Conservation (phyloP, 441 rosid genomes). For the Pelargonium myrrhifolium region DNA sequence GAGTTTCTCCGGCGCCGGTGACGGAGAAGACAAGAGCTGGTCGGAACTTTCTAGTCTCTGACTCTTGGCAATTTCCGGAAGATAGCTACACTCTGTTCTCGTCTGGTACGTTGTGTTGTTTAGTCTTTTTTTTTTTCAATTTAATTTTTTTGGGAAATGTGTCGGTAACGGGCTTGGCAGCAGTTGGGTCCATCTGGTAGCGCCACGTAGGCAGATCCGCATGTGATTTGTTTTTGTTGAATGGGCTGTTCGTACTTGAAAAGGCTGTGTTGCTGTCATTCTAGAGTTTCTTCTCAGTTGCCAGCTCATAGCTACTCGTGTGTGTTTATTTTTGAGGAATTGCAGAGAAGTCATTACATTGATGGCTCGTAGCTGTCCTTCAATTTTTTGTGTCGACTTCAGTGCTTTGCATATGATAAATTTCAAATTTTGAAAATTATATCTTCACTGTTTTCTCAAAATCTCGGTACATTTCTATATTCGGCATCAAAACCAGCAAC, state of each 20-base stretch:
- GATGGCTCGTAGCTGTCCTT: not conserved
- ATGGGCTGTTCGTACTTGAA: not conserved
- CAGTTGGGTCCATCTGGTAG: not conserved
- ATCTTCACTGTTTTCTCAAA: too few relatives aligned
- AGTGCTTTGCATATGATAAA: too few relatives aligned
- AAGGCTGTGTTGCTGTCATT: not conserved
- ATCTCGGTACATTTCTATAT: too few relatives aligned
- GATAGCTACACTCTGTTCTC: not conserved
- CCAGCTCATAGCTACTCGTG: not conserved
- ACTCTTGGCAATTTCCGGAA: not conserved
- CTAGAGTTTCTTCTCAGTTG: not conserved
- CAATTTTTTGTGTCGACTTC: too few relatives aligned
- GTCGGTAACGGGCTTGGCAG: not conserved
- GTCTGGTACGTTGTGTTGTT: slow-evolving; percentile 1
- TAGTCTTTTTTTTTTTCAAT: too few relatives aligned
- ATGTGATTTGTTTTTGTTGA: not conserved
- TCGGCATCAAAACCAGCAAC: too few relatives aligned
- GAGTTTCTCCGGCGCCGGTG: slow-evolving; percentile 2
- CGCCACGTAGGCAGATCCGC: not conserved
- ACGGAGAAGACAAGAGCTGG: slow-evolving; percentile 6
- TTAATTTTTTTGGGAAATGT: not conserved
- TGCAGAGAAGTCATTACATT: not conserved
- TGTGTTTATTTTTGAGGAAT: not conserved
- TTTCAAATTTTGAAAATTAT: too few relatives aligned
- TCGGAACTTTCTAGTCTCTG: slow-evolving; percentile 1